These are phyloP conservation scores for Coemansia sp. DNA, from an alignment of 192 early-diverging fungal genomes.

Conservation along the genomic window DNA sequence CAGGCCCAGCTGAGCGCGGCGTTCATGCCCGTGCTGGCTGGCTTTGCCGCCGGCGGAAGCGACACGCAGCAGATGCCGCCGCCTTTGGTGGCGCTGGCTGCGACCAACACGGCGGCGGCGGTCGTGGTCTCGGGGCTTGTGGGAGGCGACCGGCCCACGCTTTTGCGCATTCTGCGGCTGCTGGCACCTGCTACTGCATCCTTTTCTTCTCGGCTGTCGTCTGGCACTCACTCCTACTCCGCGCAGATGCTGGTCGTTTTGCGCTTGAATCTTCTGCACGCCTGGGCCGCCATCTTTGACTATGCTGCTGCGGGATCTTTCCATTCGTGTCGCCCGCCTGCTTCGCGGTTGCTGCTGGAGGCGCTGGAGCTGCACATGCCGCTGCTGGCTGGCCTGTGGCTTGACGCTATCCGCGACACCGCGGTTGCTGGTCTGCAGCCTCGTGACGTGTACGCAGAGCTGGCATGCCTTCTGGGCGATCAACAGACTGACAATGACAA, in stretches of 20 bases:
- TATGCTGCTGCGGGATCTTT: too few species aligned
- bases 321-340: background rate
- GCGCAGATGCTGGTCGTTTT: slow-evolving; percentile 23
- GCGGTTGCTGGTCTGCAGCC: slow-evolving; percentile 12
- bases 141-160: slow-evolving; percentile 4
- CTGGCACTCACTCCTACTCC: background rate
- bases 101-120: slow-evolving; percentile 15
- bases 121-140: slow-evolving; percentile 32
- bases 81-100: slow-evolving; percentile 6
- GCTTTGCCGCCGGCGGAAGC: background rate
- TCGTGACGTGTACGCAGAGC: slow-evolving; percentile 11
- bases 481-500: background rate
- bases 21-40: slow-evolving; percentile 69
- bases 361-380: slow-evolving; percentile 17
- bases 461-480: background rate
- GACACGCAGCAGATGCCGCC: background rate
- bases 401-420: slow-evolving; percentile 31
- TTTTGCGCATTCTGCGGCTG: slow-evolving; percentile 27
- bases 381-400: slow-evolving; percentile 22
- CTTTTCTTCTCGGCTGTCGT: background rate
- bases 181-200: slow-evolving; percentile 29
- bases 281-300: slow-evolving; percentile 17
- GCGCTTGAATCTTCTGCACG: slow-evolving; percentile 15
- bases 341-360: background rate
- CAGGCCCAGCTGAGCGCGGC: slow-evolving; percentile 92